Evolutionary conservation across 2,329 filamentous ascomycete species (phyloP).

Genomic region (Cephalotrichum gorgonifer): DNA sequence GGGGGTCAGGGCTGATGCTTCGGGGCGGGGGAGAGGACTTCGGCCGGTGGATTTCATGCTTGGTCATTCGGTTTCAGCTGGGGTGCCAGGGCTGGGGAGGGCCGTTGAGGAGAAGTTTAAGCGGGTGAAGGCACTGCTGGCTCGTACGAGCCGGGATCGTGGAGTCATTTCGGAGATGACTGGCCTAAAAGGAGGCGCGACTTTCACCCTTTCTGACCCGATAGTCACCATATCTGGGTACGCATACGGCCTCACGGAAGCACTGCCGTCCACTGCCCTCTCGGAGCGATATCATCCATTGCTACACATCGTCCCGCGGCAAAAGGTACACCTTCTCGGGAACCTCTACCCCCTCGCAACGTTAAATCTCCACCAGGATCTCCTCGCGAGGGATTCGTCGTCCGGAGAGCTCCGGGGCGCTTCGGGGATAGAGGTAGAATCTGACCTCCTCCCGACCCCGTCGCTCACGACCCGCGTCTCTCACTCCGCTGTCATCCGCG

Average conservation of each 20-base stretch:
- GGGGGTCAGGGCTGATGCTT: slow-evolving; percentile 25
- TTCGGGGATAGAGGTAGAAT: slow-evolving; percentile 22
- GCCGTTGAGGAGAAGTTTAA: slow-evolving; percentile 15
- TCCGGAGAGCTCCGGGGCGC: neutral
- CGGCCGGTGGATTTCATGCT: slow-evolving; percentile 27
- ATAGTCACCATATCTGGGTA: slow-evolving; percentile 27
- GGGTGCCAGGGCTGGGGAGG: slow-evolving; percentile 20
- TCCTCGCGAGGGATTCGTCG: slow-evolving; percentile 13
- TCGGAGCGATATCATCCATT: slow-evolving; percentile 28
- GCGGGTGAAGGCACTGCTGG: slow-evolving; percentile 7
- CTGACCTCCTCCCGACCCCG: slow-evolving; percentile 26
- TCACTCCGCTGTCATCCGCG: slow-evolving; percentile 14
- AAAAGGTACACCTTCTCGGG: slow-evolving; percentile 25
- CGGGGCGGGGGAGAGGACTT: slow-evolving; percentile 10
- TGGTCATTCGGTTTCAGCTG: slow-evolving; percentile 24
- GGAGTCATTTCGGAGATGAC: neutral
- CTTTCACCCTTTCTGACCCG: slow-evolving; percentile 15
- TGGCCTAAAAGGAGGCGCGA: neutral
- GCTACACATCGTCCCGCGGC: slow-evolving; percentile 22
- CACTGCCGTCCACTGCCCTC: slow-evolving; percentile 19
- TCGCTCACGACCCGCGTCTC: slow-evolving; percentile 25
- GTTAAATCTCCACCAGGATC: slow-evolving; percentile 27
- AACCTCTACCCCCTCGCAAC: slow-evolving; percentile 25
- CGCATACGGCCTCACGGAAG: slow-evolving; percentile 26
- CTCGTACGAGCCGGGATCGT: neutral